Conservation (phyloP, 2,329 filamentous ascomycete species). For the Aureobasidium melanogenum region DNA sequence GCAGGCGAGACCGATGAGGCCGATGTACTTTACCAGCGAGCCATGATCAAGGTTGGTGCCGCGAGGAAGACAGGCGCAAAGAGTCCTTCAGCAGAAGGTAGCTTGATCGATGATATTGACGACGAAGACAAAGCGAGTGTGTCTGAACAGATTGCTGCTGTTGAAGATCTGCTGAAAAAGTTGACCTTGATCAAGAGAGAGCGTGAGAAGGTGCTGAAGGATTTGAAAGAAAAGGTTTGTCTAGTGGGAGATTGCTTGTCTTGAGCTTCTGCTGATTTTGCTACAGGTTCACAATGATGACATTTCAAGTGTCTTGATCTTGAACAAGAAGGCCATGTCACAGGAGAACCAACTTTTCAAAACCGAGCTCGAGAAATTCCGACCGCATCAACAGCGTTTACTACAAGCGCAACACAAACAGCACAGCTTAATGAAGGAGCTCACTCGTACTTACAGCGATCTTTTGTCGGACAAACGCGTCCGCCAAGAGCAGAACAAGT, state of each 20-base stretch:
- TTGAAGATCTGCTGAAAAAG: slow-evolving; percentile 87
- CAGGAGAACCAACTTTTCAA: slow-evolving; percentile 91
- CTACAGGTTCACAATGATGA: slow-evolving; percentile 84
- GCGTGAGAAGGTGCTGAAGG: slow-evolving; percentile 83
- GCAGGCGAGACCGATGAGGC: slow-evolving; percentile 81
- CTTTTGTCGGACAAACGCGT: slow-evolving; percentile 91
- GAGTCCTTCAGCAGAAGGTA: slow-evolving; percentile 54
- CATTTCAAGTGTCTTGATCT: slow-evolving; percentile 90
- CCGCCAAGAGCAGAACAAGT: slow-evolving; percentile 87
- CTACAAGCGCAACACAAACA: slow-evolving; percentile 95
- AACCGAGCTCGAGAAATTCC: slow-evolving; percentile 93
- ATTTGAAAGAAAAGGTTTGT: slow-evolving; percentile 89
- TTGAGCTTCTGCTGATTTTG: not conserved
- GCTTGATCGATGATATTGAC: slow-evolving; percentile 85
- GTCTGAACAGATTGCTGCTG: slow-evolving; percentile 75
- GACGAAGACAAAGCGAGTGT: slow-evolving; percentile 76
- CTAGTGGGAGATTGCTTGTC: not conserved
- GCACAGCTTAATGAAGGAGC: slow-evolving; percentile 84
- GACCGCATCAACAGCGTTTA: slow-evolving; percentile 82
- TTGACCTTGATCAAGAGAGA: slow-evolving; percentile 88
- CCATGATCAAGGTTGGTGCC: slow-evolving; percentile 67
- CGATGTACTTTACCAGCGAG: slow-evolving; percentile 80
- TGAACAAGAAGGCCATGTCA: slow-evolving; percentile 94
- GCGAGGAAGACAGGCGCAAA: slow-evolving; percentile 47
- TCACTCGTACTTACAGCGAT: slow-evolving; percentile 77